A percentile compares a stretch with the other conserved stretches of the same genome.
Conservation (phyloP, 306 rosid species). For the Lagenaria siceraria region DNA sequence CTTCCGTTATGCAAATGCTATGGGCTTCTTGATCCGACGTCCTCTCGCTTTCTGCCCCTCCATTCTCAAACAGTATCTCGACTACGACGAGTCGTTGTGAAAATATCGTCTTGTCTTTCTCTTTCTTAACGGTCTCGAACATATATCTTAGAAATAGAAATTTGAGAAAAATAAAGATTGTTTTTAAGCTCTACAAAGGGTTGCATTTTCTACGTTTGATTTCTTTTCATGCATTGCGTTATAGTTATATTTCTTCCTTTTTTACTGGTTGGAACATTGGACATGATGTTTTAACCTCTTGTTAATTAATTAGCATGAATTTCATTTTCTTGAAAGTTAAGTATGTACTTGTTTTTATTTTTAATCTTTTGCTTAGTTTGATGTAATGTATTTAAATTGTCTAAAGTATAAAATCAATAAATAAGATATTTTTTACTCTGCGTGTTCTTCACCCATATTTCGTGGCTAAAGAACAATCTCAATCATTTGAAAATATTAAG, state of each 20-base stretch:
- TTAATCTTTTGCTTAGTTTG: too few relatives aligned
- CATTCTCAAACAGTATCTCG: constrained; percentile 35
- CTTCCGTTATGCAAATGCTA: constrained; percentile 37
- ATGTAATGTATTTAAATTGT: too few relatives aligned
- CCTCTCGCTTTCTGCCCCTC: constrained; percentile 26
- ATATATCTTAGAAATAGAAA: background rate
- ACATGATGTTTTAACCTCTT: too few relatives aligned
- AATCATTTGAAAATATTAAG: too few relatives aligned
- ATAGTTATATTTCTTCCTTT: background rate
- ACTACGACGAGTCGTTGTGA: background rate
- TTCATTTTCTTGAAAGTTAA: too few relatives aligned
- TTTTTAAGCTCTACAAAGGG: background rate
- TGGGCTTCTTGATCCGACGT: constrained; percentile 47
- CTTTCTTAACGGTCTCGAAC: background rate
- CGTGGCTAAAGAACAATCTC: too few relatives aligned
- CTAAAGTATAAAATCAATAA: too few relatives aligned
- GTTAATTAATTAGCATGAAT: too few relatives aligned
- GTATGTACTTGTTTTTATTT: too few relatives aligned
- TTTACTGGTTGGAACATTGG: too few relatives aligned
- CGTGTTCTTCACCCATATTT: too few relatives aligned
- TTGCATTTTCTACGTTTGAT: background rate
- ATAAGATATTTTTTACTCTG: too few relatives aligned
- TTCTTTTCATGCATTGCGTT: background rate
- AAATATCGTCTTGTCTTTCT: background rate
- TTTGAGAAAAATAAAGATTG: background rate